phyloP scores from a whole-genome alignment of 441 rosid species.

The Rhodomyrtus psidioides region DNA sequence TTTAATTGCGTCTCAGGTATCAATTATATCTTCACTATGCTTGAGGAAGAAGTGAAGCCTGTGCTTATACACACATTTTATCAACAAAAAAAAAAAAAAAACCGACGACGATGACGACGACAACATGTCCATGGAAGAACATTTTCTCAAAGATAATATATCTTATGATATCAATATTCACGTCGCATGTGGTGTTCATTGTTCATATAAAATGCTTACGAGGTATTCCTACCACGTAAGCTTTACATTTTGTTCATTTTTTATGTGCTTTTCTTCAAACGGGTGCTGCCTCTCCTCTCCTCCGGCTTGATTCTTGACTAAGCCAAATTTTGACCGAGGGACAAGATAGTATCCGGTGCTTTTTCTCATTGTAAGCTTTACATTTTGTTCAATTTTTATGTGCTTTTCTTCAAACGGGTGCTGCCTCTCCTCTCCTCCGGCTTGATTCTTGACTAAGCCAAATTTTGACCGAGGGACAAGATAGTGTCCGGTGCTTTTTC shows the following conservation, averaged over 20 bases:
- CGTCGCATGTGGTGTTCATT: neutral
- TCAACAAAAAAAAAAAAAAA: too few species aligned
- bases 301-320: neutral
- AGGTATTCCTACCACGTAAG: neutral
- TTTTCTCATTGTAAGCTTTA: neutral
- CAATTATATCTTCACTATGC: too few species aligned
- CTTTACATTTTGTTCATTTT: neutral
- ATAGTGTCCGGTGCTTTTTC: neutral
- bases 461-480: neutral
- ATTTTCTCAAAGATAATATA: neutral
- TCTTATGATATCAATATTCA: neutral
- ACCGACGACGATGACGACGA: too few species aligned
- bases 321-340: neutral
- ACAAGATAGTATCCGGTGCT: neutral
- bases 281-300: neutral
- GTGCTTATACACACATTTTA: fast-evolving
- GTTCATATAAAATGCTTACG: neutral
- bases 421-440: neutral
- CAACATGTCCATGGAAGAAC: neutral
- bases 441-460: neutral
- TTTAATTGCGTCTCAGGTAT: too few species aligned
- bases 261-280: neutral
- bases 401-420: neutral
- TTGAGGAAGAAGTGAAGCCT: neutral
- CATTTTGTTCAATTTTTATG: neutral